phyloP scores from a whole-genome alignment of 2,329 filamentous ascomycete genomes.

The Aureobasidium sp. region DNA sequence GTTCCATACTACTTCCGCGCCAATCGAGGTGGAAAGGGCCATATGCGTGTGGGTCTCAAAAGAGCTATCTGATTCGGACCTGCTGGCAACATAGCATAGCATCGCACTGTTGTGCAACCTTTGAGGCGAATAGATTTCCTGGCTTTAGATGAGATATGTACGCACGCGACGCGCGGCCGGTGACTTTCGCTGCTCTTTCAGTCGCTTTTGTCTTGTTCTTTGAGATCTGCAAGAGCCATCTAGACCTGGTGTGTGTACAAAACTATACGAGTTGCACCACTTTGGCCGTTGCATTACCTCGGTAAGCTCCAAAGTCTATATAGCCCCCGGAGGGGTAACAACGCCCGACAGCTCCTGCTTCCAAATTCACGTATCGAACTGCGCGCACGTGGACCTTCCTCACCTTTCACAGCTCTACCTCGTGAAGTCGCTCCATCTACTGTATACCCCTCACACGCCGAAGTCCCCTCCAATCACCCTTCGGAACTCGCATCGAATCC shows the following conservation, averaged over 20 bases:
- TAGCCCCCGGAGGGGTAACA: not conserved
- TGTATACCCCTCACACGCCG: not conserved
- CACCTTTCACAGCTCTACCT: not conserved
- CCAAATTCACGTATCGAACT: not conserved
- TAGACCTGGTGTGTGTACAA: no score
- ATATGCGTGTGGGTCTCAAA: slow-evolving; percentile 43
- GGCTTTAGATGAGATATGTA: no score
- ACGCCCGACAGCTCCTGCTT: not conserved
- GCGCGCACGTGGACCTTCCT: not conserved
- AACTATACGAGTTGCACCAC: no score
- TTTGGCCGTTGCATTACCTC: not conserved
- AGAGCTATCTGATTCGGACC: not conserved
- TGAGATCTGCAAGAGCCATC: no score
- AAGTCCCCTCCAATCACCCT: not conserved
- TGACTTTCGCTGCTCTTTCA: no score
- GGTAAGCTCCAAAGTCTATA: not conserved
- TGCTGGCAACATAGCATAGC: not conserved
- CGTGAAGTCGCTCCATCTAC: not conserved
- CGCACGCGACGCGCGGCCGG: no score
- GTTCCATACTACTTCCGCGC: slow-evolving; percentile 51
- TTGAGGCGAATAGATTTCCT: no score
- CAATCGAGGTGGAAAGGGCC: slow-evolving; percentile 48
- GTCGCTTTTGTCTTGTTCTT: no score
- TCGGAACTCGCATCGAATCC: not conserved
- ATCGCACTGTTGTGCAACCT: no score